Conservation (phyloP, 345 rosid species). For the Eucalyptus marginata region DNA sequence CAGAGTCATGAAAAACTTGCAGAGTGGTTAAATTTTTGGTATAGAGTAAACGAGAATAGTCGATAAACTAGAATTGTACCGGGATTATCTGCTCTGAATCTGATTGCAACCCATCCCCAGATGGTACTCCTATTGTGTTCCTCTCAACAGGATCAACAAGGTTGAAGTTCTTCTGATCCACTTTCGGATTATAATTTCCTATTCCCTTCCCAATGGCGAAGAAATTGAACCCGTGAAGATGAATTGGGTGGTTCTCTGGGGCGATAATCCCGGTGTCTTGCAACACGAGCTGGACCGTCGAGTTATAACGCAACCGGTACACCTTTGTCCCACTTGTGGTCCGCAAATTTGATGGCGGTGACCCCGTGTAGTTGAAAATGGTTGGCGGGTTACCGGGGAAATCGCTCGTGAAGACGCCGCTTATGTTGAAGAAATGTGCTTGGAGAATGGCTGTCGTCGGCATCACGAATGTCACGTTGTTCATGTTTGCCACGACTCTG, state of each 20-base stretch:
- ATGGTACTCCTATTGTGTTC: background rate
- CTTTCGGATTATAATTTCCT: background rate
- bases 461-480: background rate
- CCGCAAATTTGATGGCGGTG: background rate
- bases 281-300: background rate
- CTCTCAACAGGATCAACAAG: background rate
- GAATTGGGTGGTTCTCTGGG: background rate
- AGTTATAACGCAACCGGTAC: background rate
- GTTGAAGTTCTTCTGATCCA: background rate
- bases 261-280: background rate
- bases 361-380: background rate
- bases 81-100: slow-evolving; percentile 58
- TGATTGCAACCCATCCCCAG: background rate
- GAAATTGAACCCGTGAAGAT: background rate
- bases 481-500: background rate
- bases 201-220: background rate
- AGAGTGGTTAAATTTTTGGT: too few relatives aligned
- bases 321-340: background rate
- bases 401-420: background rate
- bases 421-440: background rate
- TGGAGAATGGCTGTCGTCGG: background rate
- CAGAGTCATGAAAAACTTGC: background rate
- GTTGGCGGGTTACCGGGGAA: background rate
- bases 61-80: slow-evolving; percentile 20
- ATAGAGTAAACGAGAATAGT: background rate